Conservation (phyloP, 805 yeast genomes). For the Spencermartinsiella europaea region DNA sequence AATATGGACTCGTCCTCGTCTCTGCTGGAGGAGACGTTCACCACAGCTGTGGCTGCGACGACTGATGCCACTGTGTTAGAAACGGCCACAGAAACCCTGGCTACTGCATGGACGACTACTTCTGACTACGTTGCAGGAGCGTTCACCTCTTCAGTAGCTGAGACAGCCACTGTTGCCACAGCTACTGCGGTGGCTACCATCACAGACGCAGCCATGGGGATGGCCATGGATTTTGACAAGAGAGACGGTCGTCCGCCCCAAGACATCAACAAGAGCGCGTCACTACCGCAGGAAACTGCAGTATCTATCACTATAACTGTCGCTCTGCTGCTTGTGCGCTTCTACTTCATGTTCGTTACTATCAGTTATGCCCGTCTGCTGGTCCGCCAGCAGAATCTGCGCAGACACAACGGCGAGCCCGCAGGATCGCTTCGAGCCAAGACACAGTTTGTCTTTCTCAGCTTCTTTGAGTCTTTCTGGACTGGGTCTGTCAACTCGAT, state of each 20-base stretch:
- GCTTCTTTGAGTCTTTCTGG: conserved; percentile 32
- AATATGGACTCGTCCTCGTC: neutral
- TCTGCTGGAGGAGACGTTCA: neutral
- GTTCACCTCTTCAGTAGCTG: conserved; percentile 3
- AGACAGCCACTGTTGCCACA: conserved; percentile 1
- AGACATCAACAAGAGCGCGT: conserved; percentile 20
- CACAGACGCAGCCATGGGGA: conserved; percentile 1
- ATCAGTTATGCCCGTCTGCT: conserved; percentile 53
- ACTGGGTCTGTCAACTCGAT: conserved; percentile 21
- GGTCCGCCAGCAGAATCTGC: conserved; percentile 38
- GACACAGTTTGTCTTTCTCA: conserved; percentile 26
- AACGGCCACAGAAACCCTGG: neutral
- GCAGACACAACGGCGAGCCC: conserved; percentile 33
- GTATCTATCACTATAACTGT: conserved; percentile 49
- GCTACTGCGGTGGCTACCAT: neutral
- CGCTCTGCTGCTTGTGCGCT: conserved; percentile 40
- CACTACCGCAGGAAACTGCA: conserved; percentile 31
- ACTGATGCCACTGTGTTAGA: conserved; percentile 2
- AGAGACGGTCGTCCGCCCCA: neutral
- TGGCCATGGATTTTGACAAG: neutral
- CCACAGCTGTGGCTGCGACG: conserved; percentile 1
- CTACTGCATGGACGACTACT: conserved; percentile 4
- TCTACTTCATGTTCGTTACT: conserved; percentile 52
- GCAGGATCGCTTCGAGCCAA: conserved; percentile 28
- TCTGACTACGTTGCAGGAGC: conserved; percentile 3